Base-by-base conservation (phyloP, 345 rosid genomes). In the Ceriops tagal region DNA sequence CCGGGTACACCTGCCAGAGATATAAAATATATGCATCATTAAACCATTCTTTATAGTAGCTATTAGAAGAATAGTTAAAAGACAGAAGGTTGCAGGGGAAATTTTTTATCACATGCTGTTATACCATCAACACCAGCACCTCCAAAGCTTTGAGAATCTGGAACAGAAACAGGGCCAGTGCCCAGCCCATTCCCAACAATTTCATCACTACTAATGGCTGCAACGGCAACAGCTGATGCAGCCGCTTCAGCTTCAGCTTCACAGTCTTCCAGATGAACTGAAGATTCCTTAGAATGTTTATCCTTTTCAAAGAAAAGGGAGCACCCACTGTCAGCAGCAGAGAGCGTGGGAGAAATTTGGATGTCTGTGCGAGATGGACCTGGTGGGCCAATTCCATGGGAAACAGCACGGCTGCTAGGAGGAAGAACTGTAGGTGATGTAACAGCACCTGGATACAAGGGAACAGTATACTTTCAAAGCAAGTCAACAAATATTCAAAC, bases 211-310 rank as follows among this genome's bases (percentile, higher is more conserved):
- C 88, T 90, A 72, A 90, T 92, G 64, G 96, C 98, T 57, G 97
- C 95, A 81, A 88, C 98, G 74, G 96, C 96, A 74, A 90, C 79
- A 37, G 97, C 92, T 13, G 97, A 90, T 59, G 99, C 96, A 76
- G 97, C 96, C 31, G 98, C 93, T 82, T 89, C 92, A 16, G 93
- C 93, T 71, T 78, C 96, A 49, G 92, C 88, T 79, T 86, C 98
- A 73, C 87, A 83, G 79, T 86, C 95, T 79, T 86, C 91, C 72
- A 88, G 61, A 75, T 71, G 83, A 74, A 66, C 74, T 71, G 87
- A 82, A 72, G 93, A 68, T 61, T 85, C 87, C 64, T 64, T 77
- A 22, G 77, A 65, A 61, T 74, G 83, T 63, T 89, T 84, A 69
- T 85, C 89, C 73, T 90, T 92, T 70, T 85, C 92, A 80, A 86